phyloP scores from a whole-genome alignment of 768 basidiomycete genomes.

The Fomitopsis pulvina region DNA sequence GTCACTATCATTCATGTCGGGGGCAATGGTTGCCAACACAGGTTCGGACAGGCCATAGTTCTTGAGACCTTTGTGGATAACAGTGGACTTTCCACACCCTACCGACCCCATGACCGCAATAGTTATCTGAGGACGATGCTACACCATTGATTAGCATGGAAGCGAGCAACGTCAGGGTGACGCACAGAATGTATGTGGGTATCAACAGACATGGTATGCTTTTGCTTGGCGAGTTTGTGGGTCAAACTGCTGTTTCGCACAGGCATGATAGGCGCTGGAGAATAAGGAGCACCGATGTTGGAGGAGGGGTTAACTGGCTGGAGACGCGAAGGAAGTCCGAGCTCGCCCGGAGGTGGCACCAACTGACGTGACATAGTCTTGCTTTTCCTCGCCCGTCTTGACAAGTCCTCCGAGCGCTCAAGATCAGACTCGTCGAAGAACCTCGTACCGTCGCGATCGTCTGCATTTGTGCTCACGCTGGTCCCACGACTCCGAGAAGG shows the following conservation, averaged over 20 bases:
- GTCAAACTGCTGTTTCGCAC: constrained; percentile 20
- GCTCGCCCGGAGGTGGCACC: constrained; percentile 21
- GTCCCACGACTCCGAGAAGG: constrained; percentile 46
- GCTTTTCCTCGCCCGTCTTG: constrained; percentile 17
- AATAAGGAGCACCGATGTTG: constrained; percentile 11
- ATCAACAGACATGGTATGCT: constrained; percentile 17
- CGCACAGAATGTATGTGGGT: constrained; percentile 22
- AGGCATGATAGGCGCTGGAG: constrained; percentile 17
- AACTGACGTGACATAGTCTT: constrained; percentile 21
- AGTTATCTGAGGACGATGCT: constrained; percentile 32
- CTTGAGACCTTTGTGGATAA: constrained; percentile 73
- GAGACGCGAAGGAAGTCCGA: constrained; percentile 25
- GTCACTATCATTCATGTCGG: not conserved
- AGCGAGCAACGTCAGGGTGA: not conserved
- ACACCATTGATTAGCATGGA: not conserved
- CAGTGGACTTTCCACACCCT: constrained; percentile 80
- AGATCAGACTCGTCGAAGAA: constrained; percentile 22
- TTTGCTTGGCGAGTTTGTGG: constrained; percentile 16
- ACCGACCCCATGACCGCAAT: constrained; percentile 75
- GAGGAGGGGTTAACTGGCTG: constrained; percentile 17
- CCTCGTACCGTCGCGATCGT: constrained; percentile 26
- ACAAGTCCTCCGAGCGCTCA: constrained; percentile 19
- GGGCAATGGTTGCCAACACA: constrained; percentile 4
- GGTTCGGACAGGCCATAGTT: constrained; percentile 41
- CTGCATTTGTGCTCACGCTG: constrained; percentile 43